Conservation (phyloP, 768 basidiomycete genomes). For the Pseudohyphozyma bogoriensis region DNA sequence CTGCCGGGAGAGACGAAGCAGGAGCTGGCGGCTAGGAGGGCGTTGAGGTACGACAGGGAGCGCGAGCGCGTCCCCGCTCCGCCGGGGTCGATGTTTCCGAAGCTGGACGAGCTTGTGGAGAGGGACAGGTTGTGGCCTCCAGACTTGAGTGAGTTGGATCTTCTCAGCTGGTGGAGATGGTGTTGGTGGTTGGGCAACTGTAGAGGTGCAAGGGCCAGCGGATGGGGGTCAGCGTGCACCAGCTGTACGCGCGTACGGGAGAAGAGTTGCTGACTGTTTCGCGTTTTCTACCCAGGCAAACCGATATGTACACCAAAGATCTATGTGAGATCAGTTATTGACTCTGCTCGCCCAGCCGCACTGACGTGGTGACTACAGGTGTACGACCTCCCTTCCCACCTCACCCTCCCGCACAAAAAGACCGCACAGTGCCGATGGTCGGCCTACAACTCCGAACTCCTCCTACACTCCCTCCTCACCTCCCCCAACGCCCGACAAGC, state of each 20-base stretch:
- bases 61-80: too few relatives aligned
- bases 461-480: conserved; percentile 6
- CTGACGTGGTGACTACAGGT: neutral
- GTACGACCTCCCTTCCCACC: conserved; percentile 11
- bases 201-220: neutral
- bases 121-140: conserved; percentile 17
- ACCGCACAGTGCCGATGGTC: conserved; percentile 21
- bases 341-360: neutral
- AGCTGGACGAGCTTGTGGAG: conserved; percentile 5
- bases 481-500: neutral
- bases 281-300: neutral
- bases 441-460: conserved; percentile 21
- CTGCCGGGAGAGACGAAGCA: neutral
- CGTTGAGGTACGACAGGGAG: neutral
- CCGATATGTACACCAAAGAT: conserved; percentile 16
- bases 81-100: neutral
- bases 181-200: too few relatives aligned
- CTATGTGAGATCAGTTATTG: neutral
- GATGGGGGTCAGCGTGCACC: neutral
- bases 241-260: neutral
- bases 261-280: too few relatives aligned
- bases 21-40: neutral
- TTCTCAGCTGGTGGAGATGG: too few relatives aligned
- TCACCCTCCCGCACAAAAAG: conserved; percentile 1
- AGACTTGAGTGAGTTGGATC: neutral